Conservation (phyloP, 2,329 filamentous ascomycete species). For the Alternaria sp. region DNA sequence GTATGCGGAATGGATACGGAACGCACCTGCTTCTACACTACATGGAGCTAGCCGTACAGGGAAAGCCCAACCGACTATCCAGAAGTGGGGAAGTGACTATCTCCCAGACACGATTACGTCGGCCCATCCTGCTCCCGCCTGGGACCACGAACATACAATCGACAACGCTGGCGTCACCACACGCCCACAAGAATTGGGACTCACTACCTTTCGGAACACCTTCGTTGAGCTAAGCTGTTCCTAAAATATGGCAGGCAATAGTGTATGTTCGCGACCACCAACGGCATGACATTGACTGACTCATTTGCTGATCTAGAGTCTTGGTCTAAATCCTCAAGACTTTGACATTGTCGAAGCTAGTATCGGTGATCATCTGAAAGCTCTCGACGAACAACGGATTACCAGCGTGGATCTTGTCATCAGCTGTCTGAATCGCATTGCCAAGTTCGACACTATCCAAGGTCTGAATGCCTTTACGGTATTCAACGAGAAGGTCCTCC, state of each 20-base stretch:
- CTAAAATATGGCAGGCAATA: neutral
- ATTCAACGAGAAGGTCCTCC: slow-evolving; percentile 55
- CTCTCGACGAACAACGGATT: slow-evolving; percentile 49
- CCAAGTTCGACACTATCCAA: slow-evolving; percentile 54
- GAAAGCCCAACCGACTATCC: slow-evolving; percentile 24
- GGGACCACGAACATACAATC: neutral
- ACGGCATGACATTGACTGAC: neutral
- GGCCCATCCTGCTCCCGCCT: neutral
- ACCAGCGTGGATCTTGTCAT: slow-evolving; percentile 57
- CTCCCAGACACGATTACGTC: neutral
- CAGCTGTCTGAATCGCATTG: slow-evolving; percentile 57
- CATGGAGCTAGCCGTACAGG: slow-evolving; percentile 16
- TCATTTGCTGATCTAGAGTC: neutral
- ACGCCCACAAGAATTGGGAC: neutral
- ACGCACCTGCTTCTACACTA: neutral
- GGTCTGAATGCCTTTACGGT: slow-evolving; percentile 58
- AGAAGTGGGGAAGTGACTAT: slow-evolving; percentile 20
- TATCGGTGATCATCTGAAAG: slow-evolving; percentile 54
- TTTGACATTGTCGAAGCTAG: slow-evolving; percentile 56
- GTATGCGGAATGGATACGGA: neutral
- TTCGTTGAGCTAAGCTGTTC: neutral
- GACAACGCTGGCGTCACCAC: neutral
- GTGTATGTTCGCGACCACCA: neutral
- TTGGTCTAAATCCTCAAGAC: neutral
- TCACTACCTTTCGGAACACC: neutral